Percentiles rank a stretch among this genome's conserved stretches.
phyloP scores from a whole-genome alignment of 2,329 filamentous ascomycete species.

The Fusarium miscanthi region DNA sequence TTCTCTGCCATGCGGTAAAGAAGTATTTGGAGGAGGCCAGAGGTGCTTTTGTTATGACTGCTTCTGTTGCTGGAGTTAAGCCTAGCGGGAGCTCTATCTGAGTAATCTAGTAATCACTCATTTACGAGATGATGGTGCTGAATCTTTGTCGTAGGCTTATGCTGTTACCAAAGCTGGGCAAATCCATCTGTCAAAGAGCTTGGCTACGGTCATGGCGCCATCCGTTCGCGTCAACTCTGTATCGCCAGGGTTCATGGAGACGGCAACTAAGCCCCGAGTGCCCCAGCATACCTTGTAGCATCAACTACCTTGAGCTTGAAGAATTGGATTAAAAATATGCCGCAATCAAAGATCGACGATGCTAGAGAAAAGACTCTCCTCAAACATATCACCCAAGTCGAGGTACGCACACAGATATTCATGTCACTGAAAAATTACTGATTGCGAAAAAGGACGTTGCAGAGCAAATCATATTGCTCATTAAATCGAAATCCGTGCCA shows the following conservation, averaged over 20 bases:
- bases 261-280: neutral
- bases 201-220: conserved; percentile 14
- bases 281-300: fast-evolving
- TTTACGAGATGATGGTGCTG: neutral
- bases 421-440: fast-evolving
- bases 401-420: neutral
- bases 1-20: conserved; percentile 4
- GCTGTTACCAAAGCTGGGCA: conserved; percentile 11
- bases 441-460: conserved; percentile 3
- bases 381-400: conserved; percentile 1
- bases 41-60: conserved; percentile 8
- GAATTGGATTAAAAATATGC: conserved; percentile 7
- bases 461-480: neutral
- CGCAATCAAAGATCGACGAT: conserved; percentile 1
- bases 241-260: conserved; percentile 18
- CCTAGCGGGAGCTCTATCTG: conserved; percentile 14
- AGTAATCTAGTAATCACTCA: neutral
- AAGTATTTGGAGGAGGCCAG: neutral
- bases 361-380: conserved; percentile 9
- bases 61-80: conserved; percentile 7
- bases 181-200: conserved; percentile 5
- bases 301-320: neutral
- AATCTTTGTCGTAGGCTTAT: neutral
- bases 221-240: conserved; percentile 11
- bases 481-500: neutral